Conservation (phyloP, 208 protist species). For the Acanthamoeba sp. region DNA sequence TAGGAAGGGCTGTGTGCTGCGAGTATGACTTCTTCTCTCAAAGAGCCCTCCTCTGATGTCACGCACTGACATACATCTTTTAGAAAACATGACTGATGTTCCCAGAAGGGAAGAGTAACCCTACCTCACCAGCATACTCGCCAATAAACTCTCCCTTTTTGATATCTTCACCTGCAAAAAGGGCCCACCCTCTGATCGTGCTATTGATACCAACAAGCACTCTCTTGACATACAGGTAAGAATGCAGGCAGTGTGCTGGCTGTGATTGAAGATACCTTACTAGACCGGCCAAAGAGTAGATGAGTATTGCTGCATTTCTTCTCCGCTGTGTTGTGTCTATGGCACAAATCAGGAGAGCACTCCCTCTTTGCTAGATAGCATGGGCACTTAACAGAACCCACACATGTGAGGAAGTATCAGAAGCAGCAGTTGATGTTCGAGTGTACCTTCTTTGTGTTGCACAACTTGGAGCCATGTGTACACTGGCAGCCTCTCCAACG, state of each 20-base stretch:
- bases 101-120: no score
- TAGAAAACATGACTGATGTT: no score
- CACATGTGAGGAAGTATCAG: neutral
- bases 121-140: constrained; percentile 9
- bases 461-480: neutral
- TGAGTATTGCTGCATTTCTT: neutral
- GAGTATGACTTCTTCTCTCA: no score
- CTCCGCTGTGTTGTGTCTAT: neutral
- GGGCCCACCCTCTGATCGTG: neutral
- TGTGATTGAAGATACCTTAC: neutral
- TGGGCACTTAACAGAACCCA: neutral
- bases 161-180: constrained; percentile 4
- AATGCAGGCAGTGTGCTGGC: no score
- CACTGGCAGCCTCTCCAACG: neutral
- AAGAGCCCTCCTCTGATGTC: no score
- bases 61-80: no score
- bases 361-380: neutral
- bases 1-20: no score
- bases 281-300: neutral
- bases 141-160: neutral
- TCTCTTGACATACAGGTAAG: no score
- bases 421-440: neutral
- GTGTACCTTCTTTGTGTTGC: neutral
- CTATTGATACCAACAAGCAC: neutral
- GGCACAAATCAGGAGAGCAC: neutral